These are phyloP conservation scores for Penicillium paxilli DNA, from an alignment of 495 filamentous ascomycete species.

Conservation along the genomic window DNA sequence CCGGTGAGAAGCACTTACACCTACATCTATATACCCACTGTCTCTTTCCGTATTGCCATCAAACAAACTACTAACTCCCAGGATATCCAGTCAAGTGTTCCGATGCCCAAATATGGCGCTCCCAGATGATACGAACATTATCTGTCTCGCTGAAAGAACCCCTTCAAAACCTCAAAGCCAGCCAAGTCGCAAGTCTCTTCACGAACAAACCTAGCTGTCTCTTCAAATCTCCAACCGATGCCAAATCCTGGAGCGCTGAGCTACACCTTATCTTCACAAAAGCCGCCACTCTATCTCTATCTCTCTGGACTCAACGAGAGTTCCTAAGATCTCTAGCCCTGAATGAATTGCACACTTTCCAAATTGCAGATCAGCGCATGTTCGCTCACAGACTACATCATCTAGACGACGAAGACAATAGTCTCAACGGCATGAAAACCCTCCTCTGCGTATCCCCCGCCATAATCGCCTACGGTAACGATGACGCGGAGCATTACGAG, in stretches of 20 bases:
- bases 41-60: no score
- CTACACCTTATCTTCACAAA: neutral
- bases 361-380: neutral
- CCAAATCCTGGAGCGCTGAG: no score
- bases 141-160: no score
- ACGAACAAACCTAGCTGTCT: neutral
- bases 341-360: neutral
- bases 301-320: neutral
- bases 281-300: neutral
- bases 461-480: neutral
- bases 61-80: no score
- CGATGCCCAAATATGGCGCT: no score
- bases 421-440: neutral
- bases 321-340: neutral
- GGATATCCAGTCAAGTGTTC: no score
- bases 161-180: no score
- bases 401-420: no score
- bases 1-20: no score
- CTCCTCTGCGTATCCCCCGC: neutral
- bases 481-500: neutral
- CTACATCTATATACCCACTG: no score
- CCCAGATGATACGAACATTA: no score
- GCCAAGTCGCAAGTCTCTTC: no score
- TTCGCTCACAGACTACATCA: neutral
- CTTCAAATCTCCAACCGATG: neutral